Conservation (phyloP, 768 basidiomycete genomes). For the Boletus huronensis region DNA sequence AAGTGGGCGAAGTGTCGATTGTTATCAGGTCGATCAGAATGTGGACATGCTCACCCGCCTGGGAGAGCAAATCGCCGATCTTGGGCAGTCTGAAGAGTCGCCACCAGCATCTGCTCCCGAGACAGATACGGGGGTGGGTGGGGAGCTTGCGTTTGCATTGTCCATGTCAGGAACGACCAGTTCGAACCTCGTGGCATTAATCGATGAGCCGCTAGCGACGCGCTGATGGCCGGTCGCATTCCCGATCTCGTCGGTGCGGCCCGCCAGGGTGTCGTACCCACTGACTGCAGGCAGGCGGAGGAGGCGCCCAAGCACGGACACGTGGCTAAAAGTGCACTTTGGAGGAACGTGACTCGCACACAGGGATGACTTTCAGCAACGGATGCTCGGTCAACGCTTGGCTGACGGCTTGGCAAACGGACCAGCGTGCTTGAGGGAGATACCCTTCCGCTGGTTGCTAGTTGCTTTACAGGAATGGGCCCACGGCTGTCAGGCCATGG, state of each 20-base stretch:
- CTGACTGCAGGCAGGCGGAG: neutral
- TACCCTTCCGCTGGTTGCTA: conserved; percentile 4
- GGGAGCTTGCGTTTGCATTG: conserved; percentile 1
- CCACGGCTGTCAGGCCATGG: conserved; percentile 9
- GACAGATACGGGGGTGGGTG: conserved; percentile 3
- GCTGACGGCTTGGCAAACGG: neutral
- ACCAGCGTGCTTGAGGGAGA: neutral
- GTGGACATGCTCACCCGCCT: neutral
- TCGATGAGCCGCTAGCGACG: conserved; percentile 13
- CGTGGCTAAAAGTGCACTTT: neutral
- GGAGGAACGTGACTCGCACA: neutral
- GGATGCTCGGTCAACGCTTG: neutral
- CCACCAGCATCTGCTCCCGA: conserved; percentile 11
- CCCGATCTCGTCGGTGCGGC: conserved; percentile 16
- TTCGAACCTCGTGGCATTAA: conserved; percentile 20
- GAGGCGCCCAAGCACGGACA: conserved; percentile 1
- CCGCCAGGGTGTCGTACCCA: conserved; percentile 1
- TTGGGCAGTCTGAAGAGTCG: neutral
- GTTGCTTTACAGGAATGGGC: neutral
- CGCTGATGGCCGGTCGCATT: conserved; percentile 13
- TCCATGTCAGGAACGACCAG: conserved; percentile 12
- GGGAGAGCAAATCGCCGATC: conserved; percentile 7
- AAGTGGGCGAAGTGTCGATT: conserved; percentile 1
- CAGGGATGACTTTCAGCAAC: neutral
- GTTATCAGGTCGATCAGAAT: conserved; percentile 10